phyloP scores from a whole-genome alignment of 768 basidiomycete genomes.

The Tricholoma furcatifolium region DNA sequence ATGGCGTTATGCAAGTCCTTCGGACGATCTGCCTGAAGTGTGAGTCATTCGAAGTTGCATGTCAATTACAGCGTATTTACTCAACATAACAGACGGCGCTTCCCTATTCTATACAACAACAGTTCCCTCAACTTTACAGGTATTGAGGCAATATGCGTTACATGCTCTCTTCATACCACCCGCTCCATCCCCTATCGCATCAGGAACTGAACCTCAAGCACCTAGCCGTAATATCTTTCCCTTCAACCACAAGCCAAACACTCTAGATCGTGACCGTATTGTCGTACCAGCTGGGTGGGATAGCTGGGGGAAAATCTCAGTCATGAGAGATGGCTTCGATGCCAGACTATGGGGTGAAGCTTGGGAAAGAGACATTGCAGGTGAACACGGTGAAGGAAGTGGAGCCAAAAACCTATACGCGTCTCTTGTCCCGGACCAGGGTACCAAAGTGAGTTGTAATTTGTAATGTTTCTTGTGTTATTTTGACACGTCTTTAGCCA shows the following conservation, averaged over 20 bases:
- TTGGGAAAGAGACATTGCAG: slow-evolving; percentile 71
- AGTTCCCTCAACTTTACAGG: slow-evolving; percentile 69
- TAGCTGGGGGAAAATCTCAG: slow-evolving; percentile 93
- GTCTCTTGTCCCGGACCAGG: slow-evolving; percentile 72
- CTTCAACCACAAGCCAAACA: slow-evolving; percentile 85
- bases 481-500: slow-evolving; percentile 36
- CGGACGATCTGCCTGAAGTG: slow-evolving; percentile 91
- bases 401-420: slow-evolving; percentile 71
- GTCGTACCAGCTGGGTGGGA: slow-evolving; percentile 97
- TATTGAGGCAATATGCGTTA: slow-evolving; percentile 80
- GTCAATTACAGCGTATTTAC: background rate
- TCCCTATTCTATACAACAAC: slow-evolving; percentile 89
- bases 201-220: slow-evolving; percentile 63
- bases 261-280: slow-evolving; percentile 88
- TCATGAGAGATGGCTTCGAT: slow-evolving; percentile 90
- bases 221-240: slow-evolving; percentile 80
- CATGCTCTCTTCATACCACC: slow-evolving; percentile 79
- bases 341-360: slow-evolving; percentile 76
- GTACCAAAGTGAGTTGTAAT: slow-evolving; percentile 57
- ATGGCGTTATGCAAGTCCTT: slow-evolving; percentile 93
- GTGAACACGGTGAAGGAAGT: slow-evolving; percentile 43
- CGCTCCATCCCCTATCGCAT: slow-evolving; percentile 64
- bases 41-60: slow-evolving; percentile 37
- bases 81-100: slow-evolving; percentile 75
- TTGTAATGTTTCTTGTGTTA: background rate